Base-by-base conservation (phyloP, 2,329 filamentous ascomycete genomes). In the Aspergillus sclerotialis region DNA sequence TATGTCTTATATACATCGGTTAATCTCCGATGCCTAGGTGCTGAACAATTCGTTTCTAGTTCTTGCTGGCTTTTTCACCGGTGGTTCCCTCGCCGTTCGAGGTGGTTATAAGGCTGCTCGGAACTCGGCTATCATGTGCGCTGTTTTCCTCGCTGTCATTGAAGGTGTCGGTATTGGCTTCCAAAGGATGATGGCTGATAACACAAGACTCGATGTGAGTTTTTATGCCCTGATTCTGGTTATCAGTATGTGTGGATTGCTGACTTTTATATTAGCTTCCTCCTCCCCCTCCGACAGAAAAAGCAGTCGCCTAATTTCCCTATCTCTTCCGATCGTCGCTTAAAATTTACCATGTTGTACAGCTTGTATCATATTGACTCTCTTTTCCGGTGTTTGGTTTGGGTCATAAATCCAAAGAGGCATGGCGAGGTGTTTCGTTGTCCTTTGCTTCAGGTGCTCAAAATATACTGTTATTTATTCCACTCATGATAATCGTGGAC, bases 161-260 rank as follows among this genome's bases (percentile, higher is more conserved):
- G 90, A 98, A 66, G 90, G 92, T 53, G 92, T 96, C 36, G 90
- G 90, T 52, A 96, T 98, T 57, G 89, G 85, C 7, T 90, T 95
- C 69, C 84, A 88, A 64, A 82, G 89, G 63, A 88, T 94, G 82
- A 84, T 94, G 76, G 85, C 89, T 23, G 84, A 88, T 44, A 83
- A 82, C 61, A 94, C 87, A 45, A 82, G 82, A 68, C 69, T 94
- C 50, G 87, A 94, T 68, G 79, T 82, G 53, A 49, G 68, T 23
- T 11, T 8, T 11, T n/a, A n/a, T n/a, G 26, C 10, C 26, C 26
- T 2, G 10, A n/a, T n/a, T n/a, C n/a, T 24, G 23, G n/a, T 2
- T 24, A 9, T 8, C n/a, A n/a, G 23, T n/a, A 24, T 24, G n/a
- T 24, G 8, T 24, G 23, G 23, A 24, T 24, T 24, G 16, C 34